Evolutionary conservation across 257 asterid species (phyloP), one percentile per base, ranked within the genome.

Genomic region (Nyctanthes arbortristis): DNA sequence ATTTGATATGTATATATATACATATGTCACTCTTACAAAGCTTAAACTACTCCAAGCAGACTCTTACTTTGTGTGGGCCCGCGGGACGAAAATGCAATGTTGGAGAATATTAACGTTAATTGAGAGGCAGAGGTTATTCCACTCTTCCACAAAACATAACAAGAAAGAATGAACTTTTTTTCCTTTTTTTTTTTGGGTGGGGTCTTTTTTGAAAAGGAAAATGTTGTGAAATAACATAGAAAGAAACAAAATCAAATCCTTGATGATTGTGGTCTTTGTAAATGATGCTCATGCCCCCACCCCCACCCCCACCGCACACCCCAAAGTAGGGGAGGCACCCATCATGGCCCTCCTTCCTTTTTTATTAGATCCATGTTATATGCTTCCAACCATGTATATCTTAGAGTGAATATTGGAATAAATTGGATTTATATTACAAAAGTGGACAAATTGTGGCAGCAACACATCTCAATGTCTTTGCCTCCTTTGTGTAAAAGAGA

Each of bases 211-310:
- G 59, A 52, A 52, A 52, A 52, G 59, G 22, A 24, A 52, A 52
- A 52, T 52, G n/a, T 24, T 52, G 9, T 52, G 59, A 52, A 52
- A 52, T 13, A 52, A 52, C 59, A 52, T 52, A 24, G 59, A 24
- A 52, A 52, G n/a, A 22, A 52, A 52, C 59, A 52, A 52, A 52
- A 52, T 52, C 59, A 52, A 52, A 52, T 52, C 59, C 59, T 52
- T 52, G 59, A 52, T 52, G 28, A 52, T 52, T 52, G 59, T 24
- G 59, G 59, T 52, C 59, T 52, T n/a, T 52, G 31, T 24, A 52
- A 52, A 52, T 52, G 31, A 52, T 52, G 59, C 13, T 30, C n/a
- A n/a, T n/a, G n/a, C n/a, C n/a, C n/a, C n/a, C n/a, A n/a, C n/a
- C n/a, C n/a, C n/a, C n/a, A n/a, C n/a, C n/a, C n/a, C n/a, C n/a